Conservation (phyloP, 148 eudicot genomes). For the Dysphania ambrosioides region DNA sequence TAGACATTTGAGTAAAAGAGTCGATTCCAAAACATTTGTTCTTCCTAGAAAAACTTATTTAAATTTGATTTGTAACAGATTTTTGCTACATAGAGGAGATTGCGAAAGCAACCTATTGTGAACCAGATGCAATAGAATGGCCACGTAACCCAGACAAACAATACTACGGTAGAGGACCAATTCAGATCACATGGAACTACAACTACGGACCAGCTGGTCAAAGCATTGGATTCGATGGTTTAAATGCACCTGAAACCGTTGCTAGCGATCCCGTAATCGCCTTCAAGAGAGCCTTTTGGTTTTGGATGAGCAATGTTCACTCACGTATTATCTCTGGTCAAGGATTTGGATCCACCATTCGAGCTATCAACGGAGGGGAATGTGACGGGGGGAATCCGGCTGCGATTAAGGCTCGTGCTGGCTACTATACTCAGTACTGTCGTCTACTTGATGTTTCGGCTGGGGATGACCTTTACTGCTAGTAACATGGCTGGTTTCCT, state of each 20-base stretch:
- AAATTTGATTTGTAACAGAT: constrained; percentile 23
- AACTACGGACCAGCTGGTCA: constrained; percentile 45
- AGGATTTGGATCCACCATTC: constrained; percentile 42
- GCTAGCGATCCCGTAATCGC: constrained; percentile 28
- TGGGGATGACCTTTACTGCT: constrained; percentile 32
- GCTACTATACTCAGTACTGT: constrained; percentile 34
- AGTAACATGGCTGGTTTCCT: too few relatives aligned
- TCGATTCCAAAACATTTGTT: too few relatives aligned
- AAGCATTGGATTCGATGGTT: constrained; percentile 45
- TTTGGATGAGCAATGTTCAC: constrained; percentile 44
- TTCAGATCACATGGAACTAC: constrained; percentile 48
- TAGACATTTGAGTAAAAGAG: too few relatives aligned
- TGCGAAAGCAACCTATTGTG: constrained; percentile 43
- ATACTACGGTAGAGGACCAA: constrained; percentile 41
- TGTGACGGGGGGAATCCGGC: constrained; percentile 32
- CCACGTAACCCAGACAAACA: constrained; percentile 33
- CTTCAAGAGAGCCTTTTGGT: constrained; percentile 44
- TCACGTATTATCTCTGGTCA: constrained; percentile 19
- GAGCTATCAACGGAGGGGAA: constrained; percentile 34
- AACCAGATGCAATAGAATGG: constrained; percentile 22
- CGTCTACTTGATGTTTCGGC: constrained; percentile 42
- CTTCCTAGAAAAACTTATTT: too few relatives aligned
- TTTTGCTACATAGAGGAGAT: constrained; percentile 55
- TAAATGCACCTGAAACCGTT: constrained; percentile 37
- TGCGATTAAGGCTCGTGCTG: constrained; percentile 29